Evolutionary conservation across 331 rosid species (phyloP), one percentile per base, ranked within the genome.

Genomic region (Malus hybrid): DNA sequence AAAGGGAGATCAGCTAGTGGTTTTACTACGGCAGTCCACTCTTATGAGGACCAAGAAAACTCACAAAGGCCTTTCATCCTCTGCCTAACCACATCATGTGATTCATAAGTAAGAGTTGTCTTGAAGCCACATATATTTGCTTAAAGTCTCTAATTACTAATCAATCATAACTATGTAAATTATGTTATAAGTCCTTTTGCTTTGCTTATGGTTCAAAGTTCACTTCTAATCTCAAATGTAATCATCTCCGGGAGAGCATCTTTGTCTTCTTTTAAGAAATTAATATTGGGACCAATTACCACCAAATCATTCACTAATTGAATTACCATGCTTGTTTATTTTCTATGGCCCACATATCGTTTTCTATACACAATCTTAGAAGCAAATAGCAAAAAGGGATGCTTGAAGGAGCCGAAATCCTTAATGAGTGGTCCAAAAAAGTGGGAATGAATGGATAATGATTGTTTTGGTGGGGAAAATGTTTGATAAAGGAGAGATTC

Each of bases 131-230:
- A 80, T 59, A 33, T 56, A n/a, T 72, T 29, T 66, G 69, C 52
- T 44, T 19, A 59, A 22, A 50, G 24, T 50, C 33, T 42, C 65
- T 20, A 56, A 42, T 52, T 7, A 12, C 65, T 61, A 10, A 7
- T 27, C 34, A 67, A 73, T 44, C 44, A 27, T 14, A 7, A 10
- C 31, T 42, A 48, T 29, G n/a, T 13, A 7, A 19, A 65, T 20
- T 29, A 44, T 36, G 44, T 2, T 36, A 36, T 36, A 8, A 36
- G 44, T 36, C 24, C 1, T 1, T 24, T 24, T 24, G 24, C 24
- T 27, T 81, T 76, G 81, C 87, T 86, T 82, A 52, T 68, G 54
- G 44, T 22, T 70, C 66, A 84, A 66, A 77, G 57, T 68, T 79
- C 76, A 67, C 80, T 52, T 36, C 10, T 36, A 36, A 84, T 42